Conservation (phyloP, 2,329 filamentous ascomycete genomes). For the Davidsoniella neocaledoniae region DNA sequence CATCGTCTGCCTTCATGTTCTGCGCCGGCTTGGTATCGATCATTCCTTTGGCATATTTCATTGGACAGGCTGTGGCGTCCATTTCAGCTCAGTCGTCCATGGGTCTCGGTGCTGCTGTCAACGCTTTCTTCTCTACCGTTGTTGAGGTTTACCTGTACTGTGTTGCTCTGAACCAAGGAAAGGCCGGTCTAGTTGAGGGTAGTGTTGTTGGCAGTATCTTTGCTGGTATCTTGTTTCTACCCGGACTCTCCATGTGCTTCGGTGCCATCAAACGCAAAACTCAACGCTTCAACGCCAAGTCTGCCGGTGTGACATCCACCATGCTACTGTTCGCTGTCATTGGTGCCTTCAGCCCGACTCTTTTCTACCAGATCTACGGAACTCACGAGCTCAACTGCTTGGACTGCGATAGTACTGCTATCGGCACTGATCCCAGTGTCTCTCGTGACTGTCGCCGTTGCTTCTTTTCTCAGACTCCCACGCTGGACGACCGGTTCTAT, state of each 20-base stretch:
- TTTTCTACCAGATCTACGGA: conserved; percentile 98
- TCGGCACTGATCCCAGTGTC: conserved; percentile 17
- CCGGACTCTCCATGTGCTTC: conserved; percentile 95
- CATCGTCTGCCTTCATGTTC: conserved; percentile 75
- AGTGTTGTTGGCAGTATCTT: conserved; percentile 98
- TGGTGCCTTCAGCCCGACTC: conserved; percentile 81
- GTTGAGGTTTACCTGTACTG: conserved; percentile 98
- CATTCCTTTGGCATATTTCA: conserved; percentile 94
- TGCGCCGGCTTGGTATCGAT: conserved; percentile 72
- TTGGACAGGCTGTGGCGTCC: conserved; percentile 92
- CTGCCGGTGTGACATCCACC: conserved; percentile 89
- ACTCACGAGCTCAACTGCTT: conserved; percentile 88
- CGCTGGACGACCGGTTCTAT: conserved; percentile 76
- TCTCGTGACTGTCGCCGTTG: conserved; percentile 72
- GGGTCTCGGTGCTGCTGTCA: conserved; percentile 91
- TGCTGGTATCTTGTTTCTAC: conserved; percentile 84
- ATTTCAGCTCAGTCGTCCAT: conserved; percentile 98
- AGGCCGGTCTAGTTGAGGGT: conserved; percentile 82
- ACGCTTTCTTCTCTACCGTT: conserved; percentile 93
- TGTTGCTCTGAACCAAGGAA: conserved; percentile 80
- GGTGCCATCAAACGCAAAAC: conserved; percentile 96
- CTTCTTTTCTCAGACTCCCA: conserved; percentile 79
- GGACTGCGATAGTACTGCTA: conserved; percentile 35
- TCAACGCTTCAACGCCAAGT: conserved; percentile 92
- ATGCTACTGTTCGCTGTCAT: conserved; percentile 96